These are phyloP conservation scores for Eucalyptus marginata DNA, from an alignment of 345 rosid genomes.

Conservation along the genomic window DNA sequence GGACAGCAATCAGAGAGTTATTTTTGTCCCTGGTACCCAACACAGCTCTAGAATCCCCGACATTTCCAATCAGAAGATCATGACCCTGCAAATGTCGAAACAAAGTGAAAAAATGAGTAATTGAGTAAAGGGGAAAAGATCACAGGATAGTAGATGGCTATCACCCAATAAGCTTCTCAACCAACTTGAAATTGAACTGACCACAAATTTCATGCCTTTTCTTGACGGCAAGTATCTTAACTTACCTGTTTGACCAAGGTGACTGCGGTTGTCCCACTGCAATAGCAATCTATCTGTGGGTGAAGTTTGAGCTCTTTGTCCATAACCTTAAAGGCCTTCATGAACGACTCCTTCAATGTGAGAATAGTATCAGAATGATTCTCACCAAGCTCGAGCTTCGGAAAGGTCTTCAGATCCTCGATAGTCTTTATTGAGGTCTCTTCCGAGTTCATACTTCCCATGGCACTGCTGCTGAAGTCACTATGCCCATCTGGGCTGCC, in stretches of 20 bases:
- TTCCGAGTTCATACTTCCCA: slow-evolving; percentile 42
- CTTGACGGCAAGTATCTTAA: background rate
- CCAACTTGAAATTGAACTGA: background rate
- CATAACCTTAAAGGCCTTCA: slow-evolving; percentile 89
- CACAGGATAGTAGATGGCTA: background rate
- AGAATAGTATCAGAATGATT: slow-evolving; percentile 43
- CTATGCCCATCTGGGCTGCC: slow-evolving; percentile 34
- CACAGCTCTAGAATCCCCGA: slow-evolving; percentile 42
- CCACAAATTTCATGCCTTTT: background rate
- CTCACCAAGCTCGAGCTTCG: slow-evolving; percentile 30
- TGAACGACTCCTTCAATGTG: slow-evolving; percentile 64
- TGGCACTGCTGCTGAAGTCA: slow-evolving; percentile 32
- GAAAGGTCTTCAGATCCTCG: slow-evolving; percentile 49
- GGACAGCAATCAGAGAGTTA: slow-evolving; percentile 22
- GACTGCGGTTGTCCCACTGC: slow-evolving; percentile 99
- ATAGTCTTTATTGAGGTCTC: slow-evolving; percentile 45
- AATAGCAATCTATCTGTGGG: slow-evolving; percentile 68
- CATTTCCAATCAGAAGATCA: slow-evolving; percentile 22
- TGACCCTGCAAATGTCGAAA: slow-evolving; percentile 6
- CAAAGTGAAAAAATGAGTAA: background rate
- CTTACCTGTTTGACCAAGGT: slow-evolving; percentile 87
- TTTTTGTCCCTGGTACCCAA: slow-evolving; percentile 17
- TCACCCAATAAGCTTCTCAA: background rate
- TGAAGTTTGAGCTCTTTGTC: slow-evolving; percentile 83
- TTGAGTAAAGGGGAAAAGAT: background rate